These are phyloP conservation scores for Urtica urens DNA, from an alignment of 306 rosid genomes.

Conservation along the genomic window DNA sequence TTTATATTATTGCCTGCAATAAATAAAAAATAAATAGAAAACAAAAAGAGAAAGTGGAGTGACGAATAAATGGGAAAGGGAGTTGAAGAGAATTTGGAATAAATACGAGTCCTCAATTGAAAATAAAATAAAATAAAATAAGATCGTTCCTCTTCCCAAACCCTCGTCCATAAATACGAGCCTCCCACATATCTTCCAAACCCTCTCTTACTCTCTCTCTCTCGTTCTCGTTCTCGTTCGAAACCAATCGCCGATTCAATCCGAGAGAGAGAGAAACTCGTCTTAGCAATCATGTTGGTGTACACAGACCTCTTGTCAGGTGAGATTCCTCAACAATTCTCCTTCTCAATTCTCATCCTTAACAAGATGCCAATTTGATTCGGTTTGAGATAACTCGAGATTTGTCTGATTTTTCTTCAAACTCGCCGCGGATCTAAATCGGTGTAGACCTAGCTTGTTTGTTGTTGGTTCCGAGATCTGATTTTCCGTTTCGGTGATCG, in stretches of 20 bases:
- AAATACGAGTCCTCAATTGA: slow-evolving; percentile 6
- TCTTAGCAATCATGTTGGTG: slow-evolving; percentile 43
- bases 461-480: background rate
- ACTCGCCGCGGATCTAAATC: slow-evolving; percentile 6
- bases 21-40: background rate
- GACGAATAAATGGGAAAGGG: background rate
- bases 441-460: background rate
- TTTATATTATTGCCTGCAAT: too few relatives aligned
- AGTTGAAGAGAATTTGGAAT: background rate
- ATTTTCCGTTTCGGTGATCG: background rate
- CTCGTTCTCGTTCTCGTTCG: slow-evolving; percentile 2
- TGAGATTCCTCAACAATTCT: background rate
- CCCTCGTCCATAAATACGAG: slow-evolving; percentile 45
- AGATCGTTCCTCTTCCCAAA: slow-evolving; percentile 5
- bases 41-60: background rate
- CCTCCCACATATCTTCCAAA: fast-evolving
- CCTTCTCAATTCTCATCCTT: too few relatives aligned
- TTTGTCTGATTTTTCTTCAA: background rate
- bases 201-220: slow-evolving; percentile 23
- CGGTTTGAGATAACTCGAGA: too few relatives aligned
- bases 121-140: slow-evolving; percentile 8
- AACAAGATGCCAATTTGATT: too few relatives aligned
- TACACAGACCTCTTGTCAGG: slow-evolving; percentile 57
- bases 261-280: slow-evolving; percentile 23
- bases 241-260: background rate